Evolutionary conservation across 2,329 filamentous ascomycete species (phyloP).

Genomic region (Mycosphaerella sp.): DNA sequence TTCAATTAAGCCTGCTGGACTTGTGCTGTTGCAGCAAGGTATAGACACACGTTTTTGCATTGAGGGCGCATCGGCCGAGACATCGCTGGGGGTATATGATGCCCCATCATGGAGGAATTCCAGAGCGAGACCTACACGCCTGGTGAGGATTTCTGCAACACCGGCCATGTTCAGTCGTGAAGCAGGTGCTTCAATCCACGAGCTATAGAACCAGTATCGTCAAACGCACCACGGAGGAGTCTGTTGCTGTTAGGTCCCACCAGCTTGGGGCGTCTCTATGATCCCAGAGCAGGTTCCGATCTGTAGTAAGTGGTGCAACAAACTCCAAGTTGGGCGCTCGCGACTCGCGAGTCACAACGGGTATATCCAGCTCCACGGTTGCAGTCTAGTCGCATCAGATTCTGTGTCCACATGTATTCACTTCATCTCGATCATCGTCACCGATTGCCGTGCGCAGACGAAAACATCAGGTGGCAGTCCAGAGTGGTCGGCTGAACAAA

Average conservation of each 20-base stretch:
- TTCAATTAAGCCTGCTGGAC: conserved; percentile 49
- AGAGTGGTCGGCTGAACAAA: neutral
- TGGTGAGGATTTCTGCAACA: conserved; percentile 26
- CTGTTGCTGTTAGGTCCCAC: neutral
- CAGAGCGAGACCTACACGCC: conserved; percentile 25
- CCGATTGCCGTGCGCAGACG: neutral
- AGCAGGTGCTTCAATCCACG: neutral
- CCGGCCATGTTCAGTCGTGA: conserved; percentile 23
- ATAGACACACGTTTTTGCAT: conserved; percentile 47
- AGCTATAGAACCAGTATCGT: neutral
- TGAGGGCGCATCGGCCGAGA: conserved; percentile 2
- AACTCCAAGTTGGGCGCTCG: neutral
- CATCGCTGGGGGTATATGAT: conserved; percentile 7
- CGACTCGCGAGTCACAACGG: neutral
- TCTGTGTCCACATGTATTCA: neutral
- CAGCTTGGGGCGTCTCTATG: neutral
- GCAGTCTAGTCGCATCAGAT: neutral
- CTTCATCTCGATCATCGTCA: neutral
- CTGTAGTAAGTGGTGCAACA: neutral
- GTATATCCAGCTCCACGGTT: neutral
- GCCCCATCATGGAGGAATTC: conserved; percentile 14
- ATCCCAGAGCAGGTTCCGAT: neutral
- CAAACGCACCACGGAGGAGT: too few species aligned
- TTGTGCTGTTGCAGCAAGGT: conserved; percentile 49
- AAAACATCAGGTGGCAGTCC: neutral